A percentile compares a stretch with the other conserved stretches of the same genome.
Conservation (phyloP, 805 yeast genomes). For the Schizosaccharomyces lindneri region DNA sequence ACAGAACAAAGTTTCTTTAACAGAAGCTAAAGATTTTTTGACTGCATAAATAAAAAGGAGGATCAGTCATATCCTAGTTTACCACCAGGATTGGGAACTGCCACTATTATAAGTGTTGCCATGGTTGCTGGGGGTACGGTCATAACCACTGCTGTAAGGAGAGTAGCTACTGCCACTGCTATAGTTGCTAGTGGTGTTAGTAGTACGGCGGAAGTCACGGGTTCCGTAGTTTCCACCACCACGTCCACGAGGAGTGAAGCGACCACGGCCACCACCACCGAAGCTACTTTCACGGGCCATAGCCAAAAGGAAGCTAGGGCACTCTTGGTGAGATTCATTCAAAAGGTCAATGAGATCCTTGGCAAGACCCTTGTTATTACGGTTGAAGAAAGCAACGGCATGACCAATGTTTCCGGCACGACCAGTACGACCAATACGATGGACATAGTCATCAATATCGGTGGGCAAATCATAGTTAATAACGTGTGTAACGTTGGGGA, state of each 20-base stretch:
- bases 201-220: constrained; percentile 1
- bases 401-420: constrained; percentile 99
- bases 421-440: constrained; percentile 99
- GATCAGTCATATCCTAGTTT: not conserved
- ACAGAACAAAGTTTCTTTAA: not conserved
- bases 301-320: constrained; percentile 65
- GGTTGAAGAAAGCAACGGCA: constrained; percentile 95
- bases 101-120: not conserved
- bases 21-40: not conserved
- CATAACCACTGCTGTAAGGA: not conserved
- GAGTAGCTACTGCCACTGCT: not conserved
- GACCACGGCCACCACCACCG: constrained; percentile 19
- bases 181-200: constrained; percentile 7
- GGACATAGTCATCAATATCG: constrained; percentile 95
- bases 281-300: constrained; percentile 39
- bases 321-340: constrained; percentile 91
- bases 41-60: not conserved
- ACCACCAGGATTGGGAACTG: not conserved
- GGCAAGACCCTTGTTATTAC: constrained; percentile 72
- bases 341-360: constrained; percentile 71
- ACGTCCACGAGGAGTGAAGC: constrained; percentile 16
- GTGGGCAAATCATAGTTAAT: constrained; percentile 90
- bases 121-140: not conserved
- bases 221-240: constrained; percentile 14
- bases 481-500: constrained; percentile 95